These are phyloP conservation scores for Verticillium longisporum DNA, from an alignment of 2,329 filamentous ascomycete species.

Conservation along the genomic window DNA sequence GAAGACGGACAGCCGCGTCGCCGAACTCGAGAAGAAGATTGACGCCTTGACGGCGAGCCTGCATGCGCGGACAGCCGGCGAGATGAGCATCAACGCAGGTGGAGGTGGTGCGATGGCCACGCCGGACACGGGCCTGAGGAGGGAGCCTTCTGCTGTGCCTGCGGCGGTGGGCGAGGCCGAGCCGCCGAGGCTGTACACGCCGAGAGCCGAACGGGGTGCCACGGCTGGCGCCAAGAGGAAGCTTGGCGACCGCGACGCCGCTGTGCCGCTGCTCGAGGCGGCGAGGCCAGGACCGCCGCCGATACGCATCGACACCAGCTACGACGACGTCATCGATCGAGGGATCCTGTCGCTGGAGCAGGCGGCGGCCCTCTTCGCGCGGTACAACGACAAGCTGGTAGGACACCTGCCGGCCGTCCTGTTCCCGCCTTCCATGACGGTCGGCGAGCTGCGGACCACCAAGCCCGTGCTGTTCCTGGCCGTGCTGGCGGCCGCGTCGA, in stretches of 20 bases:
- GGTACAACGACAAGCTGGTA: conserved; percentile 55
- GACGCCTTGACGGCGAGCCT: conserved; percentile 79
- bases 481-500: conserved; percentile 59
- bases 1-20: conserved; percentile 83
- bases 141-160: conserved; percentile 2
- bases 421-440: conserved; percentile 47
- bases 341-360: conserved; percentile 50
- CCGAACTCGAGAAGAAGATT: conserved; percentile 88
- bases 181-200: not conserved
- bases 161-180: conserved; percentile 1
- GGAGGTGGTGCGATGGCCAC: not conserved
- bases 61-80: conserved; percentile 40
- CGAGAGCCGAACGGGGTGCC: conserved; percentile 10
- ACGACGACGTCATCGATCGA: conserved; percentile 49
- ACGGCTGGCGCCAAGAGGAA: not conserved
- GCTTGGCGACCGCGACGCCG: not conserved
- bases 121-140: not conserved
- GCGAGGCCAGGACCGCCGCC: conserved; percentile 5
- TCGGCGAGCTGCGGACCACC: conserved; percentile 45
- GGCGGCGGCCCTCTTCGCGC: conserved; percentile 47
- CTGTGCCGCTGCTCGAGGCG: too few species aligned
- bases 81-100: too few species aligned
- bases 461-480: conserved; percentile 66
- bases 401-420: conserved; percentile 57
- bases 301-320: conserved; percentile 13